Evolutionary conservation across 225 moss, liverwort and hornwort species (phyloP).

Genomic region (Asterella californica): DNA sequence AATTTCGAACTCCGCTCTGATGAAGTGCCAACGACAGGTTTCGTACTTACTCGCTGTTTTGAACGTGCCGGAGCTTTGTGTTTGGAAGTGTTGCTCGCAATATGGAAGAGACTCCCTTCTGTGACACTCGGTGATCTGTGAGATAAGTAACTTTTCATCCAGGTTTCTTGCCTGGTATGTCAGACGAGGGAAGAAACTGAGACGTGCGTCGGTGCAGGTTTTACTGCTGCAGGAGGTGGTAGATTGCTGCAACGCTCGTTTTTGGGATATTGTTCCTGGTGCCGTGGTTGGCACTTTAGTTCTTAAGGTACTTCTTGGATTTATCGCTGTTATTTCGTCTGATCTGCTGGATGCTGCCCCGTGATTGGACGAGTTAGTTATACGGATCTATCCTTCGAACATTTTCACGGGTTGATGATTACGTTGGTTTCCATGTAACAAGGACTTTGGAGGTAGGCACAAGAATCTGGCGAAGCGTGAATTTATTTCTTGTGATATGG

Average conservation of each 20-base stretch:
- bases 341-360: neutral
- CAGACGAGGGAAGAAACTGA: neutral
- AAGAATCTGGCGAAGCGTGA: neutral
- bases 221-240: constrained; percentile 76
- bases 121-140: neutral
- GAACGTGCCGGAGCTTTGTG: neutral
- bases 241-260: constrained; percentile 77
- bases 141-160: neutral
- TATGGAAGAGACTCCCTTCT: neutral
- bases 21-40: constrained; percentile 86
- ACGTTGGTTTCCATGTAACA: neutral
- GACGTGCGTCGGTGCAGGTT: constrained; percentile 40
- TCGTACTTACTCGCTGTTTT: neutral
- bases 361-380: neutral
- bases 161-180: neutral
- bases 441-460: neutral
- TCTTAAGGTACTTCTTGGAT: constrained; percentile 48
- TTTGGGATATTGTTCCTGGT: constrained; percentile 93
- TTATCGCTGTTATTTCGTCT: neutral
- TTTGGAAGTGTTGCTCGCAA: neutral
- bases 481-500: neutral
- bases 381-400: neutral
- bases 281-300: constrained; percentile 77
- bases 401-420: neutral
- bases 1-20: constrained; percentile 70